Base-by-base conservation (phyloP, 1,284 basidiomycete genomes). In the Austroboletus novae-zelandiae region DNA sequence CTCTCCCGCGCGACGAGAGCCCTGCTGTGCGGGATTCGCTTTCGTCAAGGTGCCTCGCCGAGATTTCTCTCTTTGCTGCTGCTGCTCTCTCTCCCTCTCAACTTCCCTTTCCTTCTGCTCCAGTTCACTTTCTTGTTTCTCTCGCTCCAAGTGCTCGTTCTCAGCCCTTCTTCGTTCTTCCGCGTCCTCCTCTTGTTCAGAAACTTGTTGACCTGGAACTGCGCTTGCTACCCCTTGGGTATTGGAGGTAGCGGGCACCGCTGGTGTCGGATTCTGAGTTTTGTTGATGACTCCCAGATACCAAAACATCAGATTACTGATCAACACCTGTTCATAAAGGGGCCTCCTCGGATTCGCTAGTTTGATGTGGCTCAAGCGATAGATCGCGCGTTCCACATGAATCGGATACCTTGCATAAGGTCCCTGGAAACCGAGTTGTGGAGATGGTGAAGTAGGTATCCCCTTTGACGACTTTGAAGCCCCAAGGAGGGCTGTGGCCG, bases 301-400 rank as follows among this genome's bases (percentile, higher is more conserved):
- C 96, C 96, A 99, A 77, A 99, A 99, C 95, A 98, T 99, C 59
- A 99, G 78, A 69, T 99, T 99, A 62, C 94, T 97, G 70, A 99
- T 99, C 54, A 99, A 74, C 45, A 99, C 96, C 70, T 99, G 96
- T 74, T 99, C 97, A 64, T 97, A 98, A 15, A 99, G 77, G 17
- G 97, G 94, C 40, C 96, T 79, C 47, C 97, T 80, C 10, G 96
- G 95, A 69, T 99, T 98, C 23, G 97, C 96, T 40, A 99, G 78
- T 72, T 99, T 99, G 77, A 99, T 98, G 67, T 99, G 96, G 67
- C 91, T 94, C 45, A 99, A 75, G 47, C 96, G 80, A 71, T 99
- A 99, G 46, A 99, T 95, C 3, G 96, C 96, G 23, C 96, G 83
- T 71, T 99, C 96, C 59, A 99, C 94, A 64, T 98, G 96, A 56